These are phyloP conservation scores for Ophiostoma piceae DNA, from an alignment of 2,329 filamentous ascomycete species.

Conservation along the genomic window DNA sequence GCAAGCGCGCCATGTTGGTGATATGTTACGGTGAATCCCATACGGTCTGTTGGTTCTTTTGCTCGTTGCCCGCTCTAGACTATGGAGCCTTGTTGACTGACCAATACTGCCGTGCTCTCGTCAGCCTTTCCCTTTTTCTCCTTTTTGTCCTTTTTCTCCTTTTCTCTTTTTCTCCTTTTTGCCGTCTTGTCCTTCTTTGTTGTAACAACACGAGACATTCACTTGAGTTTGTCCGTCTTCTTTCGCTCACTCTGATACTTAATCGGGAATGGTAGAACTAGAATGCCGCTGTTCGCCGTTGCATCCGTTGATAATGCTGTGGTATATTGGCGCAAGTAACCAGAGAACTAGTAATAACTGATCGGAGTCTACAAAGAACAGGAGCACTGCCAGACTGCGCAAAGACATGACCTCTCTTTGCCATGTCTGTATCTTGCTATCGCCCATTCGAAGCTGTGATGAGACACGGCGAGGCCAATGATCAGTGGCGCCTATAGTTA, in stretches of 20 bases:
- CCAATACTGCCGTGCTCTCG: slow-evolving; percentile 2
- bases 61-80: not conserved
- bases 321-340: not conserved
- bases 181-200: not conserved
- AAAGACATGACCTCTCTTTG: not conserved
- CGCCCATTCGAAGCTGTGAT: not conserved
- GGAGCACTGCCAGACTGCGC: not conserved
- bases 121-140: not conserved
- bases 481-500: not conserved
- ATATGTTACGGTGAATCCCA: not conserved
- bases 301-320: slow-evolving; percentile 2
- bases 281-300: not conserved
- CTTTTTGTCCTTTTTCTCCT: not conserved
- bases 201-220: not conserved
- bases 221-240: not conserved
- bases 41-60: not conserved
- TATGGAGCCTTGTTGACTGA: not conserved
- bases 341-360: not conserved
- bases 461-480: not conserved
- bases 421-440: not conserved
- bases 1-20: not conserved
- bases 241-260: not conserved
- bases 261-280: not conserved
- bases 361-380: no score
- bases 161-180: not conserved